Conservation (phyloP, 1,139 yeast species). For the Candida dubliniensis region DNA sequence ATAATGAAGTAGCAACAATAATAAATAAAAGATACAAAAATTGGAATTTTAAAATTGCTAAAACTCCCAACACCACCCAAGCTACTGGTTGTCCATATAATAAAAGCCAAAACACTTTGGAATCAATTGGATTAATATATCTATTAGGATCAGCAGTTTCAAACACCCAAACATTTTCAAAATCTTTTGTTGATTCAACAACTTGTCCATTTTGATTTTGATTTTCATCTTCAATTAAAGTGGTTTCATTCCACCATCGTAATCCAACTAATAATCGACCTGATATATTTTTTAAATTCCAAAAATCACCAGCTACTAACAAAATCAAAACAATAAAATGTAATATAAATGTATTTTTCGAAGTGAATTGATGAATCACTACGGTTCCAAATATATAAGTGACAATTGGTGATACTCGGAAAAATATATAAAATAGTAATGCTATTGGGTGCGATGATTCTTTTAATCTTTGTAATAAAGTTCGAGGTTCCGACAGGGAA, state of each 20-base stretch:
- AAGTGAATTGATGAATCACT: slow-evolving; percentile 43
- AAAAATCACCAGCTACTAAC: slow-evolving; percentile 83
- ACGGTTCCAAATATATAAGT: slow-evolving; percentile 71
- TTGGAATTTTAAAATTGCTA: slow-evolving; percentile 77
- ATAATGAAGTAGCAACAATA: slow-evolving; percentile 64
- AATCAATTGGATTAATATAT: slow-evolving; percentile 87
- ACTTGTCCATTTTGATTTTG: slow-evolving; percentile 31
- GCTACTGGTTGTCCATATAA: slow-evolving; percentile 71
- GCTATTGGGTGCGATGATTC: slow-evolving; percentile 86
- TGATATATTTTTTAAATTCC: slow-evolving; percentile 89
- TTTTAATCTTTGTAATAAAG: slow-evolving; percentile 28
- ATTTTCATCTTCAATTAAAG: slow-evolving; percentile 34
- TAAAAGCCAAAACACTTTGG: slow-evolving; percentile 82
- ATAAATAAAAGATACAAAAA: slow-evolving; percentile 71
- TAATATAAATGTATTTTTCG: slow-evolving; percentile 60
- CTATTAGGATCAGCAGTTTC: slow-evolving; percentile 83
- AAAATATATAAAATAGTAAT: slow-evolving; percentile 58
- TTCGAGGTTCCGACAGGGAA: slow-evolving; percentile 11
- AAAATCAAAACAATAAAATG: slow-evolving; percentile 78
- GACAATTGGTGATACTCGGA: slow-evolving; percentile 63
- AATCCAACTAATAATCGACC: slow-evolving; percentile 89
- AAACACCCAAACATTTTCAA: slow-evolving; percentile 81
- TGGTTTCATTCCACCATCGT: slow-evolving; percentile 90
- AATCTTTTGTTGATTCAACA: slow-evolving; percentile 18
- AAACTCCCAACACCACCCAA: slow-evolving; percentile 72